Evolutionary conservation across 495 filamentous ascomycete genomes (phyloP).

Genomic region (Tuber borchii): DNA sequence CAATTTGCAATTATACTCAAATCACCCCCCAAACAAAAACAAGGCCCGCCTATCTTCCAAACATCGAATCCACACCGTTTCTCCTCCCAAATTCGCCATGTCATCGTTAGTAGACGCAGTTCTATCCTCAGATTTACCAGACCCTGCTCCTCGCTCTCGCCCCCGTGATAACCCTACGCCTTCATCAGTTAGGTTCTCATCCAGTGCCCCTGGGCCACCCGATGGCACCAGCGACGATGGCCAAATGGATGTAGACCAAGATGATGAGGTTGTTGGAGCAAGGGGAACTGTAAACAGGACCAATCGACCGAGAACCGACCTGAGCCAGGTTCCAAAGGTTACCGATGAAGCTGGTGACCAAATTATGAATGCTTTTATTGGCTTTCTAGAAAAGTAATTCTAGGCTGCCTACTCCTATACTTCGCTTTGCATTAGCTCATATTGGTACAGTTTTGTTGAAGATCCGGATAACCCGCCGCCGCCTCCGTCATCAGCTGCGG

Average conservation of each 20-base stretch:
- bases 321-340: conserved; percentile 65
- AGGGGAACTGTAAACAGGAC: conserved; percentile 29
- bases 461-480: conserved; percentile 66
- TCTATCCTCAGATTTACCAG: conserved; percentile 38
- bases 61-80: not conserved
- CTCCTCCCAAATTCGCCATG: conserved; percentile 27
- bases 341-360: conserved; percentile 80
- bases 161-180: conserved; percentile 28
- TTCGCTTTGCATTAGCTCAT: conserved; percentile 15
- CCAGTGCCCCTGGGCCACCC: conserved; percentile 27
- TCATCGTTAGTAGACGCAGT: conserved; percentile 41
- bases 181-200: conserved; percentile 26
- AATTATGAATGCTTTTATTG: conserved; percentile 77
- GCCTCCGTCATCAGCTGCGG: conserved; percentile 53
- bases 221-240: conserved; percentile 34
- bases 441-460: conserved; percentile 60
- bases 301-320: conserved; percentile 31
- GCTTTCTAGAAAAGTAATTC: conserved; percentile 74
- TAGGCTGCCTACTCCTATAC: not conserved
- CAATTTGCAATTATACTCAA: not conserved
- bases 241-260: conserved; percentile 40
- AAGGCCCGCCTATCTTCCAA: not conserved
- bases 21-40: conserved; percentile 7
- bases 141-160: conserved; percentile 29
- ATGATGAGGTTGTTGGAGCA: conserved; percentile 39